phyloP scores from a whole-genome alignment of 176 grass and related monocot species.

The Triticum turgidum region DNA sequence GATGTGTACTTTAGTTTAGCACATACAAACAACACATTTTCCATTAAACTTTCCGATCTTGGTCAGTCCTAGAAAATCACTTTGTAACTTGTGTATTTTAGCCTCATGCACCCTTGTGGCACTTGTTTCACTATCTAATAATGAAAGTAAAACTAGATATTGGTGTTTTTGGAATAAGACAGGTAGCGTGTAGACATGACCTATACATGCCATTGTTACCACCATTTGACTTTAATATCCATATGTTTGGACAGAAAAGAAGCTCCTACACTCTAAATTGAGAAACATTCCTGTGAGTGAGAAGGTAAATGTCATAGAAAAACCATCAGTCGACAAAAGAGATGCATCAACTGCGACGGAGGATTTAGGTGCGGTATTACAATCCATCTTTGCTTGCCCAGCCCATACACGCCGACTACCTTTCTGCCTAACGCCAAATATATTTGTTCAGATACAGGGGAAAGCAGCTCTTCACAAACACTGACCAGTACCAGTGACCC shows the following conservation, averaged over 20 bases:
- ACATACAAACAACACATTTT: neutral
- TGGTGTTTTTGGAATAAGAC: neutral
- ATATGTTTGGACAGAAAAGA: slow-evolving; percentile 70
- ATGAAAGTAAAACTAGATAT: slow-evolving; percentile 9
- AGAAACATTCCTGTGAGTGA: slow-evolving; percentile 68
- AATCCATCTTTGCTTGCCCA: neutral
- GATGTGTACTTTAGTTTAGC: neutral
- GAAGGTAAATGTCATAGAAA: slow-evolving; percentile 47
- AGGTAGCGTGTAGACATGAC: neutral
- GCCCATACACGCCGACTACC: neutral
- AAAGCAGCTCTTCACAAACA: slow-evolving; percentile 48
- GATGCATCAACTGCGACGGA: slow-evolving; percentile 84
- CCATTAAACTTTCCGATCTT: neutral
- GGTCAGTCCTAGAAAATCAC: slow-evolving; percentile 1
- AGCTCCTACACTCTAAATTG: slow-evolving; percentile 78
- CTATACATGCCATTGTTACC: neutral
- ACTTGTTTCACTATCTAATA: neutral
- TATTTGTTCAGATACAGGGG: slow-evolving; percentile 43
- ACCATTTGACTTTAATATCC: slow-evolving; percentile 4
- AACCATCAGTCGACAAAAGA: slow-evolving; percentile 52
- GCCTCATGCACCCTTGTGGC: neutral
- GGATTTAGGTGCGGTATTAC: slow-evolving; percentile 69
- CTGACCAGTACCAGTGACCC: slow-evolving; percentile 32
- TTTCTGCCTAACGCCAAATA: slow-evolving; percentile 32
- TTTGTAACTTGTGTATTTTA: slow-evolving; percentile 13